Evolutionary conservation across 441 rosid species (phyloP).

Genomic region (Pelargonium citronellum): DNA sequence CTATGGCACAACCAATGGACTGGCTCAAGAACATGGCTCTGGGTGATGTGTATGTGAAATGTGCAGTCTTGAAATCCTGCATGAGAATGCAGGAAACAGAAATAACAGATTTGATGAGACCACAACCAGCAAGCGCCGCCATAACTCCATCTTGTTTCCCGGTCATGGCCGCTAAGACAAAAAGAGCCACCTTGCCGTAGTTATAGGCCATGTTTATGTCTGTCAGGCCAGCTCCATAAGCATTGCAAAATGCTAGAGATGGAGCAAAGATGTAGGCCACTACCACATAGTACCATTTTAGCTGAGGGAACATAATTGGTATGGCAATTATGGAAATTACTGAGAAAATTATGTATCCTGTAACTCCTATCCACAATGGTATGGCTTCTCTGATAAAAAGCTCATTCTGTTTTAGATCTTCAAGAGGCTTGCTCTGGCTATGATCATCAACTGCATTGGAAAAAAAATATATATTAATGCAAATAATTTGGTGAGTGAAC

Average conservation of each 20-base stretch:
- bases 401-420: conserved; percentile 54
- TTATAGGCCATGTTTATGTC: conserved; percentile 97
- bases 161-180: conserved; percentile 63
- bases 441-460: conserved; percentile 29
- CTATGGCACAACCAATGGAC: conserved; percentile 72
- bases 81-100: conserved; percentile 80
- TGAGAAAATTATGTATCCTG: conserved; percentile 58
- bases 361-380: conserved; percentile 67
- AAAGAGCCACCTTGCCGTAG: conserved; percentile 87
- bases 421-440: conserved; percentile 19
- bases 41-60: conserved; percentile 84
- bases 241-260: conserved; percentile 83
- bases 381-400: conserved; percentile 65
- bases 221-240: conserved; percentile 89
- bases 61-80: conserved; percentile 92
- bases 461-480: too few relatives aligned
- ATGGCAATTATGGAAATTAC: conserved; percentile 55
- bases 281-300: conserved; percentile 82
- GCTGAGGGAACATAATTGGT: conserved; percentile 78
- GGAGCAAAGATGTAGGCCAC: conserved; percentile 83
- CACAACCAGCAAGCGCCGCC: conserved; percentile 85
- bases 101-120: conserved; percentile 73
- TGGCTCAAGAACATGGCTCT: conserved; percentile 81
- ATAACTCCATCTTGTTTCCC: conserved; percentile 62
- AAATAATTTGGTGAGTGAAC: background rate